Evolutionary conservation across 148 eudicot species (phyloP), one percentile per base, ranked within the genome.

Genomic region (Rhododendron henanense): DNA sequence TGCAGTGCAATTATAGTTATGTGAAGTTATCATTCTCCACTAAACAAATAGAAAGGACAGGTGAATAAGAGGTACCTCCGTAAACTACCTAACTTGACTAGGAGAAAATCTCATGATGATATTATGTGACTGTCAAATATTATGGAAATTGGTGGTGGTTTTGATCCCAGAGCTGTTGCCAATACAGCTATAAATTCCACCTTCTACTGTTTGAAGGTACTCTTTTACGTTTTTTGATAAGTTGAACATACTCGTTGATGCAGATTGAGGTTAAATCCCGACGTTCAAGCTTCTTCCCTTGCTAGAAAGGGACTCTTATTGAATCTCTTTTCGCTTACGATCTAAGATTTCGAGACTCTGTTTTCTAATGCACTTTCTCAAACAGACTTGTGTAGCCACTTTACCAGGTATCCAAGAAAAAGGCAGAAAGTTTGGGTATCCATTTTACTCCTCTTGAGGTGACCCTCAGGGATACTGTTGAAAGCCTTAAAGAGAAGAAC

Each of bases 381-480:
- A 47, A 41, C 37, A 44, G 67, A 83, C 78, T 33, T 47, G 19
- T 3, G 48, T 48, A 0, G 44, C 79, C 84, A 18, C 78, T 50
- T 25, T 91, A 82, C 82, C 86, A 80, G n/a, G 84, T 89, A 4
- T 89, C 90, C 15, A 88, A 33, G 80, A 88, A 84, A 73, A 91
- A 77, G 82, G 90, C 91, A 28, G 55, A 85, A 84, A 55, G 87
- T 82, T 81, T 91, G 41, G 90, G 90, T 65, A 80, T 91, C 23
- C 44, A 37, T 75, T 75, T 75, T 39, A 71, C 76, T 14, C 79
- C 48, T 75, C 47, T 75, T 18, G 79, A 75, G 79, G 79, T 75
- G n/a, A 75, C 45, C 79, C 79, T 75, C n/a, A 75, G 19, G 47
- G 79, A 75, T 6, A 75, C 48, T 7, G 79, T 75, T 37, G 79